Evolutionary conservation across 2,329 filamentous ascomycete genomes (phyloP).

Genomic region (Neonectria ditissima): DNA sequence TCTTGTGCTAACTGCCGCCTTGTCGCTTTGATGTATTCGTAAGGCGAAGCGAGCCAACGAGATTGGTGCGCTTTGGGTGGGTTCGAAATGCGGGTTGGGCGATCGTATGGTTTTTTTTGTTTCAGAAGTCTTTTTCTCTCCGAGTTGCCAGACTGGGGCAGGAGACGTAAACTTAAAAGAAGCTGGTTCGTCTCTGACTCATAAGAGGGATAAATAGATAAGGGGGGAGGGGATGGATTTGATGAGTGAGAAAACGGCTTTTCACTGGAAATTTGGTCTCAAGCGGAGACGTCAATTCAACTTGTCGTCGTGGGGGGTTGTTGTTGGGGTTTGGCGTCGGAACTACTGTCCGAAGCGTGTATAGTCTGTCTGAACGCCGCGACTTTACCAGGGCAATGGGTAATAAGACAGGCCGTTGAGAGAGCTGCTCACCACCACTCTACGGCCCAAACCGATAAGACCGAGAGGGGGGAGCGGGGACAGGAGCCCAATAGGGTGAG

Average conservation of each 20-base stretch:
- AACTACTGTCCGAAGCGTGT: background rate
- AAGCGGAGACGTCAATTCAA: constrained; percentile 18
- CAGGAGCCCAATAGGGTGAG: background rate
- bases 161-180: constrained; percentile 2
- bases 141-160: constrained; percentile 5
- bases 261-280: constrained; percentile 11
- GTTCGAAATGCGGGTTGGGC: background rate
- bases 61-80: constrained; percentile 22
- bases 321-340: constrained; percentile 1
- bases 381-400: background rate
- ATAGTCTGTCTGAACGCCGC: constrained; percentile 6
- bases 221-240: background rate
- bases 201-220: background rate
- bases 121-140: background rate
- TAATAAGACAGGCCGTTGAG: background rate
- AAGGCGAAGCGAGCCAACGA: constrained; percentile 18
- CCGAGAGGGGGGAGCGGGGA: background rate
- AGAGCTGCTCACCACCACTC: background rate
- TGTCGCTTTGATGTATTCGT: background rate
- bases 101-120: constrained; percentile 13
- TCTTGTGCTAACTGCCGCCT: constrained; percentile 14
- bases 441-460: background rate
- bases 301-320: constrained; percentile 10
- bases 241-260: background rate
- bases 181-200: background rate